Evolutionary conservation across 768 basidiomycete species (phyloP).

Genomic region (Tylopilus vinaceipallidus): DNA sequence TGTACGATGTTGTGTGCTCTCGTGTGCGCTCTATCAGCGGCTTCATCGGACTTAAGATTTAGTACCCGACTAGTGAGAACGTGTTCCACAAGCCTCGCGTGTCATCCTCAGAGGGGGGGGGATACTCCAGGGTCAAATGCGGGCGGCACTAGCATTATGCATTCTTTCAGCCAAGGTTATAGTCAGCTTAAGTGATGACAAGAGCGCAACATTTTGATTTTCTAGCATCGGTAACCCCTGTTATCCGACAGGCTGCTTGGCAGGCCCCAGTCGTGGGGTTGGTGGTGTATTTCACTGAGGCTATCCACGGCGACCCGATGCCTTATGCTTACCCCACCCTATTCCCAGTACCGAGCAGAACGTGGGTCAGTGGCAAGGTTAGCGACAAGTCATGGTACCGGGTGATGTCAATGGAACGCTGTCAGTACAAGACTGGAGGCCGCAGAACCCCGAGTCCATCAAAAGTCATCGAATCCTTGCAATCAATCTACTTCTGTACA

Average conservation of each 20-base stretch:
- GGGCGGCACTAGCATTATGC: constrained; percentile 6
- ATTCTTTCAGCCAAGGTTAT: neutral
- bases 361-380: neutral
- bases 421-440: neutral
- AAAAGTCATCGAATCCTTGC: neutral
- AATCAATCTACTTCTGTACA: constrained; percentile 10
- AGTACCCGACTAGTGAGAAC: constrained; percentile 12
- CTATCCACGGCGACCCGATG: no score
- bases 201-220: no score
- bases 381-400: neutral
- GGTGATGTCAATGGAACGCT: constrained; percentile 7
- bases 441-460: neutral
- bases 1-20: constrained; percentile 8
- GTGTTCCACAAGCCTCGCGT: neutral
- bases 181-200: constrained; percentile 6
- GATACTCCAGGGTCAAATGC: constrained; percentile 3
- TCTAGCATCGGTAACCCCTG: no score
- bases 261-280: neutral
- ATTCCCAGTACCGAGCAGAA: neutral
- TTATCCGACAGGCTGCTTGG: neutral
- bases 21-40: constrained; percentile 2
- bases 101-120: neutral
- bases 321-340: no score
- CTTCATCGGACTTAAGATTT: constrained; percentile 6
- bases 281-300: neutral